phyloP scores from a whole-genome alignment of 371 early-diverging fungal species.

The Mortierella sp. region DNA sequence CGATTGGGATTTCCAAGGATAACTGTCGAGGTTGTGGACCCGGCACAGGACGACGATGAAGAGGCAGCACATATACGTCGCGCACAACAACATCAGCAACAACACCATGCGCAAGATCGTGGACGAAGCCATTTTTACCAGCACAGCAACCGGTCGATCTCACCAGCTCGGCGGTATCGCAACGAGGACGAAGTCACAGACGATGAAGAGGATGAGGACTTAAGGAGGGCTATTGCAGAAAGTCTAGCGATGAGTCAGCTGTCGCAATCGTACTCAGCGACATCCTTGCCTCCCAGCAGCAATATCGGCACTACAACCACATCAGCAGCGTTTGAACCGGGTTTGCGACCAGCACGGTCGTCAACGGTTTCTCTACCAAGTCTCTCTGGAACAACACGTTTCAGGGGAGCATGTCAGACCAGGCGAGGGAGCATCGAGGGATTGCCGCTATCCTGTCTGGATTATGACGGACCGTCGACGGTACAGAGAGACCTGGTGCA shows the following conservation, averaged over 20 bases:
- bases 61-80: not conserved
- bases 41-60: slow-evolving; percentile 24
- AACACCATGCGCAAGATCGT: not conserved
- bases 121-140: too few relatives aligned
- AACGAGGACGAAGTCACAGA: slow-evolving; percentile 12
- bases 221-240: slow-evolving; percentile 35
- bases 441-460: not conserved
- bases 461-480: not conserved
- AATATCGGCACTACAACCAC: not conserved
- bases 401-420: not conserved
- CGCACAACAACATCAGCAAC: slow-evolving; percentile 10
- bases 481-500: not conserved
- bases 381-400: not conserved
- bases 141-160: not conserved
- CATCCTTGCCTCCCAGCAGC: not conserved
- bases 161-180: not conserved
- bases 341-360: not conserved
- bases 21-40: slow-evolving; percentile 45
- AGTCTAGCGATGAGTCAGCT: slow-evolving; percentile 38
- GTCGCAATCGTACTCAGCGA: slow-evolving; percentile 14
- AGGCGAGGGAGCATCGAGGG: not conserved
- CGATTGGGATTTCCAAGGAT: slow-evolving; percentile 50
- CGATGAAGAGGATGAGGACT: slow-evolving; percentile 36
- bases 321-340: not conserved
- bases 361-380: not conserved